These are phyloP conservation scores for Rhodamnia argentea DNA, from an alignment of 345 rosid species.

Conservation along the genomic window DNA sequence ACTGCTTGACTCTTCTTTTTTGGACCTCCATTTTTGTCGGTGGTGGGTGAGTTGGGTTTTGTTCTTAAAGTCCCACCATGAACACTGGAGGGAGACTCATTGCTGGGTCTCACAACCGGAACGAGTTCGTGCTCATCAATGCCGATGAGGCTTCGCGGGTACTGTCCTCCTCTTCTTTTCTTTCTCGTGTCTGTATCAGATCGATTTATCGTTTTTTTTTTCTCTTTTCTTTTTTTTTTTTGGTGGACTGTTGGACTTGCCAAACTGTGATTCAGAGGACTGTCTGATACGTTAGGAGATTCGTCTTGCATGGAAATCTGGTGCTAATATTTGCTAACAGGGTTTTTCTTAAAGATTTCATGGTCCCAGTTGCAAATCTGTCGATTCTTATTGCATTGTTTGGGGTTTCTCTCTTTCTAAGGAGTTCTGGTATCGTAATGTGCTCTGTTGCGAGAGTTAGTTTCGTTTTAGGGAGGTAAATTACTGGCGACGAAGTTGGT, in stretches of 20 bases:
- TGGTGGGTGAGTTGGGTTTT: not conserved
- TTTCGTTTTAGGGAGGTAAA: not conserved
- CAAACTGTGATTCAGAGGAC: not conserved
- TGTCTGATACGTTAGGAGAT: not conserved
- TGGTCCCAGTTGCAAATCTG: not conserved
- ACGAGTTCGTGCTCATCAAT: slow-evolving; percentile 88
- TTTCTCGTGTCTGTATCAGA: not conserved
- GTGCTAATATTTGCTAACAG: not conserved
- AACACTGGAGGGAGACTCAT: slow-evolving; percentile 84
- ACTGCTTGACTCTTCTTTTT: not conserved
- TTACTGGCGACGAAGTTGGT: not conserved
- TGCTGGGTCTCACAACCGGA: slow-evolving; percentile 95
- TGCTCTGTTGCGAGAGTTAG: not conserved
- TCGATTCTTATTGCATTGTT: not conserved
- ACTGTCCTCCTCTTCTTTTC: not conserved
- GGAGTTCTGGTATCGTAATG: not conserved
- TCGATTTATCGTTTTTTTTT: not conserved
- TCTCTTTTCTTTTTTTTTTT: not conserved
- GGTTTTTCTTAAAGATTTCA: not conserved
- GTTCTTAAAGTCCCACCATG: slow-evolving; percentile 18
- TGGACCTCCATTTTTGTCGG: not conserved
- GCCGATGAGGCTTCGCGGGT: slow-evolving; percentile 85
- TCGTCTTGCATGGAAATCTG: not conserved
- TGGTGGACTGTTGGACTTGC: not conserved
- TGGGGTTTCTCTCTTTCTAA: not conserved